Evolutionary conservation across 768 basidiomycete species (phyloP), one percentile per base, ranked within the genome.

Genomic region (Mycena albidolilacea): DNA sequence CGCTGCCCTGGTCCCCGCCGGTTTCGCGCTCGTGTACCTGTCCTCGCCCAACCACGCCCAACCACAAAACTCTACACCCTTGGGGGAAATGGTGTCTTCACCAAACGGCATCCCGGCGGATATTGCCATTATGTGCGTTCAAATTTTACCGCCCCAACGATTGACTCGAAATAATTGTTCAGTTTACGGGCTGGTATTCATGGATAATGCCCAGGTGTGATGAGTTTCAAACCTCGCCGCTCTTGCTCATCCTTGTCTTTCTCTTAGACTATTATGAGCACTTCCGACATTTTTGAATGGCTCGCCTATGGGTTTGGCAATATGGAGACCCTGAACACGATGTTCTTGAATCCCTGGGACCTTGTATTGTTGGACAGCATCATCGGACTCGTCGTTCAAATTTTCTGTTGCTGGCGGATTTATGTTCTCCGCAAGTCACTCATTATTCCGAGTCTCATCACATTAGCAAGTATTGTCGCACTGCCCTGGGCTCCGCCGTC

Each of bases 371-470:
- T 57, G n/a, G 52, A 54, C 21, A 21, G n/a, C 21, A 11, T 23
- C 3, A 54, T 54, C 52, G n/a, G n/a, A n/a, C 52, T 54, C 21
- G 23, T 54, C 52, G 52, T 54, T 23, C 21, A 54, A 23, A 21
- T 54, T 21, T 54, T 54, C 21, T 54, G 23, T 37, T 57, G 55
- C 12, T 37, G 30, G 55, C 55, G 55, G 9, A 57, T 57, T 7
- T 57, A 57, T 35, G 55, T 57, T 15, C 55, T 57, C 55, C 55
- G 52, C n/a, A 54, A 57, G 55, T 30, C 55, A 3, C 52, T 54
- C 21, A 21, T 54, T 15, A 6, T 35, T 14, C 30, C 55, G 2
- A 10, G 12, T 15, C 17, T n/a, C 8, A 57, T 35, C 52, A 9
- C 52, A 5, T 8, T 30, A 10, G 52, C 23, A 21, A 11, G 52